Evolutionary conservation across 306 rosid species (phyloP), one percentile per base, ranked within the genome.

Genomic region (Albizia julibrissin): DNA sequence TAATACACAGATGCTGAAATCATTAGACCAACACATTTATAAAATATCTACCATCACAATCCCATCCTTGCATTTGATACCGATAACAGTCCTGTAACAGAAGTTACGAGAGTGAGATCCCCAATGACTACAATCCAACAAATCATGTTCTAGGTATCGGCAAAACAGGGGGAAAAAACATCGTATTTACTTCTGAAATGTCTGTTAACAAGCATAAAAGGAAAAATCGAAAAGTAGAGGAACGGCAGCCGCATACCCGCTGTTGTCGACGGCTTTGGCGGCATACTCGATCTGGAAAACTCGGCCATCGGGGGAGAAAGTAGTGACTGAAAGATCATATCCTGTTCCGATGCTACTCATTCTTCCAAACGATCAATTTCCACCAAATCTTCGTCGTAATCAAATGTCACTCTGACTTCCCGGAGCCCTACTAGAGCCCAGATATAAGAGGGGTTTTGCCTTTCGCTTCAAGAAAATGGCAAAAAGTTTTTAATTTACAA

Each of bases 291-390:
- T 93, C 97, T 95, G 99, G 76, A 95, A 95, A 74, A 95, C 97
- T 21, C 99, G 98, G 64, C 99, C 99, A 44, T 95, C 99, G 0
- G 99, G 99, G 8, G 99, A 95, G 84, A 95, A 95, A 37, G 99
- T 95, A 22, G 99, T 95, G 90, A 95, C 99, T 0, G 99, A 93
- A 8, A 95, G 98, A 86, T 95, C 99, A 83, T 95, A 95, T 18
- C 99, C 99, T 0, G 99, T 95, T 74, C 99, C 99, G 34, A 95
- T 95, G 94, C 99, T 95, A 82, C 97, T 93, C 98, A 94, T 86
- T 52, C 39, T 86, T 67, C 37, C 26, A 3, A 31, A 18, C 8
- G 10, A 8, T 5, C 34, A 40, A 58, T 72, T 76, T 13, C 58
- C 21, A 42, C 69, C 19, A n/a, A 69, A 69, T 69, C 68, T 84